Base-by-base conservation (phyloP, 2,329 filamentous ascomycete genomes). In the Penicillium brevicompactum region DNA sequence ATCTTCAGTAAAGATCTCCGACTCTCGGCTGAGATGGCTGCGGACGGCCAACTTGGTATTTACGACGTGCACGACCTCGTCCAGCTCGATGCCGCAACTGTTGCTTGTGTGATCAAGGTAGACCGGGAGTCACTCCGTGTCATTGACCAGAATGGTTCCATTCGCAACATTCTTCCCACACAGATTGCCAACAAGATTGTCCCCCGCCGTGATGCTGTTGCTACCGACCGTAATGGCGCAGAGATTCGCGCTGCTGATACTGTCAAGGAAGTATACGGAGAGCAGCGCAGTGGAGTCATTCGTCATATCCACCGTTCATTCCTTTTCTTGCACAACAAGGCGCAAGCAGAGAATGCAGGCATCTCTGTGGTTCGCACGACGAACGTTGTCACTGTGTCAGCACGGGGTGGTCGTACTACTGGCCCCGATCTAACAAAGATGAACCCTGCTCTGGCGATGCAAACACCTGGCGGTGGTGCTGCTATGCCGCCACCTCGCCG, bases 1-100 rank as follows among this genome's bases (percentile, higher is more conserved):
- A 94, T 99, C 32, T 99, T 99, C 71, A 97, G 93, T 79, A 97
- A 96, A 73, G 94, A 99, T 77, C 78, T 99, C 57, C 86, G 95
- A 63, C 91, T 96, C 74, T 94, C 94, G 27, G 91, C 91, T 52
- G 94, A 97, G 70, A 91, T 92, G 64, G 92, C 92, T 59, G 92
- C 91, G 14, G 87, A 92, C 68, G 89, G 91, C 27, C 81, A 78
- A 57, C 78, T 93, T n/a, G 91, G 91, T 10, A 90, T 95, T 74
- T 97, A 90, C 73, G 89, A 92, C 64, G 86, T 99, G 32, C 91
- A 95, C 65, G 94, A 99, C 71, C 83, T 99, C 24, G 91, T 99
- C 13, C 92, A 97, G 75, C 84, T 99, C 58, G 93, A 97, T 73
- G 86, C 91, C 40, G 88, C 92, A 3, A 97, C 93, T 0, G 93